phyloP scores from a whole-genome alignment of 2,329 filamentous ascomycete genomes.

The Sclerotinia trifoliorum region DNA sequence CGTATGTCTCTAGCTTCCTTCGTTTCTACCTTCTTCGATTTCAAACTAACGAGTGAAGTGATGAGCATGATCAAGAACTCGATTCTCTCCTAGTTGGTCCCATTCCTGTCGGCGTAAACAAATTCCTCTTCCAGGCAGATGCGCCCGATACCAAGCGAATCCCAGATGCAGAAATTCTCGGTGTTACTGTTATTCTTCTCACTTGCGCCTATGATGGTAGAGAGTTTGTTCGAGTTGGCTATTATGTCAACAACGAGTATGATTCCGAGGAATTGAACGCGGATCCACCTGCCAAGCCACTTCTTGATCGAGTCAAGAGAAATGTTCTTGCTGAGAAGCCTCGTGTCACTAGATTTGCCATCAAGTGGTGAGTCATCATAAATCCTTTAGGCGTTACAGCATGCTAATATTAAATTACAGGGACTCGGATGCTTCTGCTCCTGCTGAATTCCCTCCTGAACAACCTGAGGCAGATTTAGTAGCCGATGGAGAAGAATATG shows the following conservation, averaged over 20 bases:
- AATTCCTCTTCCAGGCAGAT: constrained; percentile 96
- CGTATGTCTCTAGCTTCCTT: constrained; percentile 56
- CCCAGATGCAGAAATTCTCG: constrained; percentile 90
- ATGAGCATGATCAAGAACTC: constrained; percentile 94
- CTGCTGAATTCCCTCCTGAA: constrained; percentile 93
- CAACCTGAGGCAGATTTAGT: constrained; percentile 90
- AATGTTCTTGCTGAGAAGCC: constrained; percentile 97
- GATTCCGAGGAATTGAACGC: constrained; percentile 84
- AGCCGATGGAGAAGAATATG: constrained; percentile 86
- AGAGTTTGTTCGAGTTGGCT: constrained; percentile 96
- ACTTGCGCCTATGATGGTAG: constrained; percentile 95
- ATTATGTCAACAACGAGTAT: constrained; percentile 99
- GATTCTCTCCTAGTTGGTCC: constrained; percentile 95
- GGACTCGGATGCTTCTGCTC: constrained; percentile 97
- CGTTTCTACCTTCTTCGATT: not conserved
- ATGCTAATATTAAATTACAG: constrained; percentile 48
- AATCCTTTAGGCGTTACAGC: not conserved
- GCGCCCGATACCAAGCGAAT: constrained; percentile 87
- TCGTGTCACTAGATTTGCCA: constrained; percentile 92
- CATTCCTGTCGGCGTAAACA: constrained; percentile 97
- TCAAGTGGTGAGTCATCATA: constrained; percentile 77
- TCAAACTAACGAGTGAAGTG: constrained; percentile 30
- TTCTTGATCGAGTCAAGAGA: constrained; percentile 86
- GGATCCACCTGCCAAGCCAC: constrained; percentile 87
- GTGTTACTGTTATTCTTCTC: constrained; percentile 93